Base-by-base conservation (phyloP, 371 early-diverging fungal species). In the Chytridium lagenaria region DNA sequence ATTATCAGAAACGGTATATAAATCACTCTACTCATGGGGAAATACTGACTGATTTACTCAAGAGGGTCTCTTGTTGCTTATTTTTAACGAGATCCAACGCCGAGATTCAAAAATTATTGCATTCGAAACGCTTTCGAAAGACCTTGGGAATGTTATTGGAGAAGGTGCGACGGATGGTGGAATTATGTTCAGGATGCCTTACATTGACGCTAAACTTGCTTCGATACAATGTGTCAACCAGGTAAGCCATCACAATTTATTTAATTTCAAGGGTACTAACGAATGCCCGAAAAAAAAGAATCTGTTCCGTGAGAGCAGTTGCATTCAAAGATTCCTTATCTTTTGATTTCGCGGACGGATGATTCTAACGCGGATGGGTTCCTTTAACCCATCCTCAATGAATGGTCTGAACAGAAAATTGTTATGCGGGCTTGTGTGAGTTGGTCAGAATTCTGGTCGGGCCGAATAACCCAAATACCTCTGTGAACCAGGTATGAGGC, bases 101-200 rank as follows among this genome's bases (percentile, higher is more conserved):
- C 37, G 98, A 98, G 55, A 91, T 98, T 33, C 98, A 98, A 83
- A 97, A 84, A 94, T 98, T 71, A 92, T 98, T 57, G 97, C 97
- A 2, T 98, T 98, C 80, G 96, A 98, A 77, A 95, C 96, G 3
- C 98, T 98, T 83, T 98, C 98, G 72, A 87, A 92, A 23, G 79
- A 97, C 37, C 82, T 97, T 65, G 86, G 87, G 1, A 92, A 96
- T 57, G 92, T 96, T 72, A 82, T 89, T 57, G 94, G 94, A n/a
- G 96, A 97, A 73, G 97, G 94, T 50, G 96, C 93, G 19, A 89
- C 94, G 36, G 91, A 93, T 15, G 98, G 98, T 28, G 96, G 93
- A 50, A 95, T 98, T 72, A 89, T 73, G 97, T 97, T 10, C 95
- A 97, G 75, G 99, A 98, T 97, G 96, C 75, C 81, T 98, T 67